Conservation (phyloP, 257 asterid species). For the Przewalskia tangutica region DNA sequence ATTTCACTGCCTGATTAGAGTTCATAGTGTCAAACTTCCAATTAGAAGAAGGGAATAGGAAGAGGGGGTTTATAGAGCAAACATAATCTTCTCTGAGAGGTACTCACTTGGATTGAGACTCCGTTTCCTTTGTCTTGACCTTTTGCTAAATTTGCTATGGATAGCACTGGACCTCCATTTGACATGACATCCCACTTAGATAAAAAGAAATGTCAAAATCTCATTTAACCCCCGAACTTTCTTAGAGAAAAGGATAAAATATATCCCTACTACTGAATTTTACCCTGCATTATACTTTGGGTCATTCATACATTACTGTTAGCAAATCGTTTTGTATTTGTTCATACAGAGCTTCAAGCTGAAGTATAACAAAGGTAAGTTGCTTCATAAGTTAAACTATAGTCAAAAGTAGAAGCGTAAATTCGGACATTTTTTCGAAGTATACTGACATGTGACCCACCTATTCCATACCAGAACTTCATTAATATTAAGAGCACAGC, state of each 20-base stretch:
- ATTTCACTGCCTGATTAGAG: conserved; percentile 40
- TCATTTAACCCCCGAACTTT: not conserved
- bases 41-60: not conserved
- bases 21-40: not conserved
- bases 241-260: not conserved
- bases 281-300: not conserved
- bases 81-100: not conserved
- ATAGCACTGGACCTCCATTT: conserved; percentile 39
- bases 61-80: not conserved
- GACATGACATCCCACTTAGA: conserved; percentile 47
- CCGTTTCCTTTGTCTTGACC: conserved; percentile 76
- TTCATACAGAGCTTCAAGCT: not conserved
- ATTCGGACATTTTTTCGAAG: not conserved
- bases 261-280: not conserved
- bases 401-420: not conserved
- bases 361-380: no score
- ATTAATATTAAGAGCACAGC: not conserved
- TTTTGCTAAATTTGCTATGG: conserved; percentile 64
- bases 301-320: not conserved
- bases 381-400: no score
- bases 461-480: not conserved
- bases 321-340: not conserved
- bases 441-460: not conserved
- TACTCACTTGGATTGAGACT: conserved; percentile 58
- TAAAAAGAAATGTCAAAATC: not conserved